These are phyloP conservation scores for Clonostachys chloroleuca DNA, from an alignment of 2,329 filamentous ascomycete species.

Conservation along the genomic window DNA sequence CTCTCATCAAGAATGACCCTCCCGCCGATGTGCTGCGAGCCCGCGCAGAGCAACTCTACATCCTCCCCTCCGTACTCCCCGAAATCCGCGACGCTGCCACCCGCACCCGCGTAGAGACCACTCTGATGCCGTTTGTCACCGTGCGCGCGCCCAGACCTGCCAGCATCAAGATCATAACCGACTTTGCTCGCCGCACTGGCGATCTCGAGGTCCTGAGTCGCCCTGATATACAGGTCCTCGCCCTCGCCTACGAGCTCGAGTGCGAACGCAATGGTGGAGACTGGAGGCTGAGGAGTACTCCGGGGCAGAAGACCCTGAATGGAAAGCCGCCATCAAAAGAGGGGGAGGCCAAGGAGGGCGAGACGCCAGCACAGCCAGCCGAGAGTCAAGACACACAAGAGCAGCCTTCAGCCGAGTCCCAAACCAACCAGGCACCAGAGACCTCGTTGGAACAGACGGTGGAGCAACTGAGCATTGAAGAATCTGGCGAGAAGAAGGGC, in stretches of 20 bases:
- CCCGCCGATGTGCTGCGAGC: constrained; percentile 76
- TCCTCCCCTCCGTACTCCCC: constrained; percentile 77
- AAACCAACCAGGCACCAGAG: constrained; percentile 1
- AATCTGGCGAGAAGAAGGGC: background rate
- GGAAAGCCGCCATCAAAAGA: constrained; percentile 54
- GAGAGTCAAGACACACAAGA: background rate
- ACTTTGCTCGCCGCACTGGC: constrained; percentile 85
- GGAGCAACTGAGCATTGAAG: constrained; percentile 7
- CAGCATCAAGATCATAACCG: constrained; percentile 74
- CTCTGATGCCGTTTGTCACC: constrained; percentile 79
- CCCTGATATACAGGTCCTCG: constrained; percentile 85
- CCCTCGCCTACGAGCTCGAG: constrained; percentile 91
- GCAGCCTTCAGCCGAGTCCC: background rate
- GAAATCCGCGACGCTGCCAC: constrained; percentile 88
- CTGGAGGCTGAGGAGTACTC: constrained; percentile 75
- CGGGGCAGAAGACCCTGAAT: constrained; percentile 75
- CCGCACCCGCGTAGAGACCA: constrained; percentile 74
- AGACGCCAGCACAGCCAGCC: background rate
- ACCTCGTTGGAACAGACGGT: constrained; percentile 1
- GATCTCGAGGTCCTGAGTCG: constrained; percentile 84
- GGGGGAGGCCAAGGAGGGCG: constrained; percentile 10
- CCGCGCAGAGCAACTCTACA: constrained; percentile 73
- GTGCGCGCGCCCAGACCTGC: constrained; percentile 69
- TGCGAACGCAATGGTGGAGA: constrained; percentile 86
- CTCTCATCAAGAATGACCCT: constrained; percentile 90